These are phyloP conservation scores for Pontederia paniculata DNA, from an alignment of 176 grass and related monocot genomes.

Conservation along the genomic window DNA sequence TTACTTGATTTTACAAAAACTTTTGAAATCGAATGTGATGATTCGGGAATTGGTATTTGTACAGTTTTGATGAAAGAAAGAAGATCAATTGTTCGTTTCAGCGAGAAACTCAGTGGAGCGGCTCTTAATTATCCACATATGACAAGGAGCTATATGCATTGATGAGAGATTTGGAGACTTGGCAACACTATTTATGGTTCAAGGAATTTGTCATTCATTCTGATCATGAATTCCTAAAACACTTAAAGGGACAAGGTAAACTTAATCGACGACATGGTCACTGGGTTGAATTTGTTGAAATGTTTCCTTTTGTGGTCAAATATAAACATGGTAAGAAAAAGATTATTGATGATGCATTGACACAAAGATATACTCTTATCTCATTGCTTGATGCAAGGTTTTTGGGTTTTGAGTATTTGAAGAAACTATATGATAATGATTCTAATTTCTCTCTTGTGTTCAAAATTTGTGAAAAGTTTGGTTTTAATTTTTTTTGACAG, in stretches of 20 bases:
- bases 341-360: neutral
- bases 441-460: neutral
- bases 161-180: neutral
- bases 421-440: neutral
- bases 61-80: neutral
- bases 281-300: neutral
- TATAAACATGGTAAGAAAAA: neutral
- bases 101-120: neutral
- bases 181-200: neutral
- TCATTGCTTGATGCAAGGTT: neutral
- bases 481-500: neutral
- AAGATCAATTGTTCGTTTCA: neutral
- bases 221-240: neutral
- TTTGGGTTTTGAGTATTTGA: neutral
- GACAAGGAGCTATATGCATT: constrained; percentile 1
- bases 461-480: neutral
- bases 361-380: neutral
- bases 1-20: neutral
- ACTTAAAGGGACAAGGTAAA: neutral
- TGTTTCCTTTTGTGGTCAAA: neutral
- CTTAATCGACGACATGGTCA: neutral
- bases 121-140: neutral
- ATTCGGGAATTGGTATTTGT: neutral
- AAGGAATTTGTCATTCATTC: neutral
- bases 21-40: constrained; percentile 3